Percentiles rank a stretch among this genome's conserved stretches.
Evolutionary conservation across 106 monocot genomes (phyloP).

Genomic region (Alisma plantagoaquatica): DNA sequence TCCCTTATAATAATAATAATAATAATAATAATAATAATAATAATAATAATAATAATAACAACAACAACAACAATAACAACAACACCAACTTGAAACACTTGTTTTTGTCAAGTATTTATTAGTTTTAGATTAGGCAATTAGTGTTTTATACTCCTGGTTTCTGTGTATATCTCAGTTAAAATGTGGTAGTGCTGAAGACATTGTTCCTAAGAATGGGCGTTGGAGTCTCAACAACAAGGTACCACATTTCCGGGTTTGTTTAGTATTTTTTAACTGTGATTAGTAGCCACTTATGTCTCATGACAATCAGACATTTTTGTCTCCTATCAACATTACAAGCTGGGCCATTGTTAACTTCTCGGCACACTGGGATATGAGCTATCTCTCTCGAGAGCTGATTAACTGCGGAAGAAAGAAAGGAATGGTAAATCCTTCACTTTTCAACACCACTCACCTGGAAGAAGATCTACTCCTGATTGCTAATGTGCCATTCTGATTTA

Average conservation of each 20-base stretch:
- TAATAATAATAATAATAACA: too few relatives aligned
- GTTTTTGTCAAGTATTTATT: too few relatives aligned
- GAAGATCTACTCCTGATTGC: too few relatives aligned
- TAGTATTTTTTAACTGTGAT: not conserved
- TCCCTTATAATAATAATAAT: too few relatives aligned
- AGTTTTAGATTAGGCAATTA: too few relatives aligned
- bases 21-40: too few relatives aligned
- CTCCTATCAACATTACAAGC: constrained; percentile 23
- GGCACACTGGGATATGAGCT: constrained; percentile 55
- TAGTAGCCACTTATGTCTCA: not conserved
- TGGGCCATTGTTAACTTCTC: constrained; percentile 96
- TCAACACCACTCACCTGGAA: too few relatives aligned
- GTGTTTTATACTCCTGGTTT: not conserved
- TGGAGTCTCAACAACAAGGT: constrained; percentile 90
- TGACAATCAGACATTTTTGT: constrained; percentile 32
- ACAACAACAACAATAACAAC: too few relatives aligned
- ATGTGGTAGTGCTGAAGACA: constrained; percentile 44
- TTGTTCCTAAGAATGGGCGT: constrained; percentile 50
- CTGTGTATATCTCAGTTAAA: constrained; percentile 29
- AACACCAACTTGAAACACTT: too few relatives aligned
- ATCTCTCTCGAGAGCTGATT: constrained; percentile 64
- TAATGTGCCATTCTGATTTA: too few relatives aligned
- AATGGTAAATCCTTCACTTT: constrained; percentile 38
- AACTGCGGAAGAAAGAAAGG: constrained; percentile 65
- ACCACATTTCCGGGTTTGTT: not conserved